Base-by-base conservation (phyloP, 2,329 filamentous ascomycete species). In the Fusarium pininemorale region DNA sequence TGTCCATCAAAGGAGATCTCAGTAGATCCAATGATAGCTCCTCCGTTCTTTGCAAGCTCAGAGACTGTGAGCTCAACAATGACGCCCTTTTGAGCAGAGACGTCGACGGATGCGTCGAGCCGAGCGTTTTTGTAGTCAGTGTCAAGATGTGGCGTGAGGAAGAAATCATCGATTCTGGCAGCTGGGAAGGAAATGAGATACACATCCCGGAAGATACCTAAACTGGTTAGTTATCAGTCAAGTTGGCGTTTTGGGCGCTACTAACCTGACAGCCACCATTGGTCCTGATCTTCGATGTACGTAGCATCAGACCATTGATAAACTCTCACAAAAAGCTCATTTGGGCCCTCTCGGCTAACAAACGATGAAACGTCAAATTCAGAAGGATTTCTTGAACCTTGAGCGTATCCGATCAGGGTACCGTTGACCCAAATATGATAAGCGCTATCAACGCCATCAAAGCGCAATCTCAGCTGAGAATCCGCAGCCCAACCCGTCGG, bases 341-440 rank as follows among this genome's bases (percentile, higher is more conserved):
- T 93, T 77, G 73, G 41, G 81, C 78, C 7, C 75, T 83, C 9
- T 81, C 80, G 12, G 79, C 73, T 24, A 72, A 81, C 22, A 90
- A 85, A 80, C 0, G 82, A 75, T 0, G 90, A 90, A 18, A 94
- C 83, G 69, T 94, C 92, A 74, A 93, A 94, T 77, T 94, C 92
- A 13, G 90, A 87, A 0, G 92, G 86, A 74, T 94, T 94, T 42
- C 92, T 85, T 15, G 89, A 89, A 1, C 92, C 92, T 77, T 94
- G 91, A 6, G 89, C 89, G 75, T 93, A 94, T 6, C 92, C 92
- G 5, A 93, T 83, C 41, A 90, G 82, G 22, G 83, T 78, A 1
- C 90, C 90, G 72, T 94, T 94, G 12, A 94, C 82, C 86, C 88
- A 93, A 16, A 93, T 81, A 79, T 93, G 91, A 75, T 91, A 94